Conservation (phyloP, 352 stramenopile genomes). For the Detonula confervacea region DNA sequence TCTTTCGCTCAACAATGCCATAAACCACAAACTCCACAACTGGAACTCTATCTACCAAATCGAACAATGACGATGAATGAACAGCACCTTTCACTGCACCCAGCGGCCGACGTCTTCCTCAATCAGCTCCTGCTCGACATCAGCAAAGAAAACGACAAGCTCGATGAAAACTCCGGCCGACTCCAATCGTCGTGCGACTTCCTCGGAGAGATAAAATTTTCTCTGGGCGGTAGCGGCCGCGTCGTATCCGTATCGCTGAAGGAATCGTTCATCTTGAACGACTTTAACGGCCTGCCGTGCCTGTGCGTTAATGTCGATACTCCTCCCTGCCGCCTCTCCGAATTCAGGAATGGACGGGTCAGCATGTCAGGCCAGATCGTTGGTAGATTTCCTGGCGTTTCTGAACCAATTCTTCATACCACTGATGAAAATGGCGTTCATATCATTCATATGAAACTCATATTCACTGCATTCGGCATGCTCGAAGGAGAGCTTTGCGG, state of each 20-base stretch:
- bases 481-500: neutral
- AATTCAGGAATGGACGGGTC: no score
- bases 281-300: no score
- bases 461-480: neutral
- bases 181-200: neutral
- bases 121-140: conserved; percentile 1
- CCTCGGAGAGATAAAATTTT: conserved; percentile 1
- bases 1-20: neutral
- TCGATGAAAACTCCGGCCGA: neutral
- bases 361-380: neutral
- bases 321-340: no score
- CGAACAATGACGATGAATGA: neutral
- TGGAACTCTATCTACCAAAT: neutral
- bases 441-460: neutral
- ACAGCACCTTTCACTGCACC: conserved; percentile 6
- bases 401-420: neutral
- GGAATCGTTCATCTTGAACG: no score
- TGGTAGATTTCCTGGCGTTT: neutral
- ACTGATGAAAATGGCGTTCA: neutral
- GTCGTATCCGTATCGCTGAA: neutral
- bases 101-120: conserved; percentile 3
- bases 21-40: neutral
- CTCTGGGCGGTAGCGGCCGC: neutral
- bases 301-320: no score
- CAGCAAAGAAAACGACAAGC: neutral